These are phyloP conservation scores for Ploettnerulaceae sp. DNA, from an alignment of 2,329 filamentous ascomycete species.

Conservation along the genomic window DNA sequence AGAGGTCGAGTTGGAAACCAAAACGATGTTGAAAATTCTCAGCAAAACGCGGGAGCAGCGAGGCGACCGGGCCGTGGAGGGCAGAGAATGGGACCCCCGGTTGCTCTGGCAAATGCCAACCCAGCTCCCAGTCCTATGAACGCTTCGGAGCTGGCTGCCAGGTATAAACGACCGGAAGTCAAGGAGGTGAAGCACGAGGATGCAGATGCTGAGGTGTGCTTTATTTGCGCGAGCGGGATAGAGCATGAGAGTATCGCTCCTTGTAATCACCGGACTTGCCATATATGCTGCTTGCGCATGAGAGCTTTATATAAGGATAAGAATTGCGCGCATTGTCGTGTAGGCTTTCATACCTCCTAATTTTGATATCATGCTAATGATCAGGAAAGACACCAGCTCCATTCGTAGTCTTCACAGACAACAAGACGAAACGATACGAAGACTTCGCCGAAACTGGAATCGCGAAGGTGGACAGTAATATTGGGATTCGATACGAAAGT, in stretches of 20 bases:
- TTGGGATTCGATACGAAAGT: conserved; percentile 88
- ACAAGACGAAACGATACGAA: conserved; percentile 73
- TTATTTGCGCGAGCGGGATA: conserved; percentile 92
- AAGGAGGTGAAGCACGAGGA: conserved; percentile 19
- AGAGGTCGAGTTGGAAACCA: conserved; percentile 13
- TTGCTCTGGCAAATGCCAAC: conserved; percentile 3
- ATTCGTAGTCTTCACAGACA: conserved; percentile 89
- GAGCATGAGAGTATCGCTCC: conserved; percentile 84
- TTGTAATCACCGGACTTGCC: conserved; percentile 94
- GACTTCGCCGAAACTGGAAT: conserved; percentile 75
- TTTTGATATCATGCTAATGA: conserved; percentile 32
- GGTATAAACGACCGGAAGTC: conserved; percentile 14
- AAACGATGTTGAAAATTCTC: background rate
- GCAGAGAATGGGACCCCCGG: conserved; percentile 5
- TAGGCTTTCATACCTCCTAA: conserved; percentile 41
- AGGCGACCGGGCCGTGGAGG: conserved; percentile 7
- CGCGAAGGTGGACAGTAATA: conserved; percentile 71
- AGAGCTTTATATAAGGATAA: conserved; percentile 94
- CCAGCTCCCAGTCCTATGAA: conserved; percentile 15
- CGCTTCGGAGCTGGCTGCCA: conserved; percentile 17
- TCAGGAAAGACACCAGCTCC: conserved; percentile 56
- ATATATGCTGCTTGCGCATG: conserved; percentile 89
- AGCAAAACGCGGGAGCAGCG: background rate
- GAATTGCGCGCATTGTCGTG: conserved; percentile 91
- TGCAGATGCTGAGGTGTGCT: conserved; percentile 76